Evolutionary conservation across 169 alveolate species (phyloP), one percentile per base, ranked within the genome.

Genomic region (Plasmodium relictum): DNA sequence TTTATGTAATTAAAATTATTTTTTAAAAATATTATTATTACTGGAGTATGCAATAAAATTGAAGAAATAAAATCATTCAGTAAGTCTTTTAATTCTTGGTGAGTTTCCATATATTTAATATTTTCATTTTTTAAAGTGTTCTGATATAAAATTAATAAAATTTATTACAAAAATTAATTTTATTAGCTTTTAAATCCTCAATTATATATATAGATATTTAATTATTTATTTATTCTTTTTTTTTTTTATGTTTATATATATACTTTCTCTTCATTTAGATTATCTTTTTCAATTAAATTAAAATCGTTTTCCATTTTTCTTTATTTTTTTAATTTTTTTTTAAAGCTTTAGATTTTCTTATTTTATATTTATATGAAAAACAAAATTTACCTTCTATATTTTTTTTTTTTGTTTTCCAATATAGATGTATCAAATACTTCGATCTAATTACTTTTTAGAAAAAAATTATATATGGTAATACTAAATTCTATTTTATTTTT

Each of bases 1-100:
- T 31, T 31, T 31, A 31, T 31, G 39, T 31, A 31, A 31, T 31
- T 31, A 24, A 31, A 26, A 63, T 54, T 48, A 20, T 56, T 37
- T 22, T n/a, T 70, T 59, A 18, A 14, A 31, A 66, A 50, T 56
- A 16, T 52, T 44, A 31, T 39, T 31, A 20, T 54, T 83, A 83
- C 91, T 26, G 91, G 91, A 39, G 91, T 69, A 83, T 83, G 91
- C 20, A 83, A 68, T 62, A 83, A 56, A 44, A 68, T 65, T 37
- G 91, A 83, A 24, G 91, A 83, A 14, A 83, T 83, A 62, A 83
- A 83, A 59, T 83, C 91, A 22, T 83, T 83, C 20, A 83, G 56
- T 41, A 83, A 48, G 42, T 68, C 83, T 59, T 71, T 69, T 61
- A 83, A 12, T 61, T 83, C 91, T 83, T 80, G 91, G 31, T 83